Base-by-base conservation (phyloP, 306 rosid genomes). In the Spatholobus suberectus region DNA sequence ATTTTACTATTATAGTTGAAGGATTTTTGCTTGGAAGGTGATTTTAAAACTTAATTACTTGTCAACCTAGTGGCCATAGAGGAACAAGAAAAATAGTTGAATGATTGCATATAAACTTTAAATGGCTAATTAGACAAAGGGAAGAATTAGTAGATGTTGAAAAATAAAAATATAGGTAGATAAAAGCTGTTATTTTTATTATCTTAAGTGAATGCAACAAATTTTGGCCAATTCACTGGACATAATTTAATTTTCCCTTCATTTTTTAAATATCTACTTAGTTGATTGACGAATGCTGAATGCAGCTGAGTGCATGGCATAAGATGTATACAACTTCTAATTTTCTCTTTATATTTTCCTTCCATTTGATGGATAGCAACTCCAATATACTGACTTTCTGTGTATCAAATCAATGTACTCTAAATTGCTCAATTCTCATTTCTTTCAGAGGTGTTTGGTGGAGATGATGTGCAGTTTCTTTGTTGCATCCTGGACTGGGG, bases 401-500 rank as follows among this genome's bases (percentile, higher is more conserved):
- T 52, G 38, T 38, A 77, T 70, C 67, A 76, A 76, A 68, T 34
- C 70, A n/a, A 41, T 58, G 24, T 24, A 44, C 24, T 55, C 46
- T 20, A 12, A 76, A 51, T 54, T 29, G 23, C 63, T 79, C 66
- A 9, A 70, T 70, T 20, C 5, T 37, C 8, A 3, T 87, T 83
- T 82, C 77, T 35, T 86, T 51, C 84, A 93, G 97, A 90, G 97
- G 88, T 76, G 52, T 44, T 87, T 94, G 91, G 98, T 91, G 89
- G 98, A 91, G 92, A 85, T 94, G 82, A 91, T 94, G 37, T 94
- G 98, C 85, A 81, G 94, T 86, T 89, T 94, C 90, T 94, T 94
- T 88, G 98, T 91, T 84, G 92, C 98, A 57, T 94, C 98, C 44
- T 94, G 98, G 98, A 94, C 98, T 79, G 97, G 98, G 76, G 97